These are phyloP conservation scores for Geotrichum europaeum DNA, from an alignment of 1,139 yeast species.

Conservation along the genomic window DNA sequence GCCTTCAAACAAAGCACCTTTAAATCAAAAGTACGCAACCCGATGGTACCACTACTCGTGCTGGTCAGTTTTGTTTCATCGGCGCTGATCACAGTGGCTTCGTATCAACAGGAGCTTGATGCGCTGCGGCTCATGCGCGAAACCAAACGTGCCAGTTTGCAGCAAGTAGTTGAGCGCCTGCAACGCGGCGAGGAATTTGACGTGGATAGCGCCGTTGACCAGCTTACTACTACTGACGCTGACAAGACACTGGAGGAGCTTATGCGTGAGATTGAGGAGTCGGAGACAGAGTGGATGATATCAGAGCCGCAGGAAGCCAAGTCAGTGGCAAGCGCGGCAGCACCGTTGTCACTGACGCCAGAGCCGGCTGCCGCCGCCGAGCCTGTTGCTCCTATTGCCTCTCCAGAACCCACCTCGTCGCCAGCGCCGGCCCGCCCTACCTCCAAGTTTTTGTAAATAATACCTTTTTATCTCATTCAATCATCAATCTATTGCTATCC, in stretches of 20 bases:
- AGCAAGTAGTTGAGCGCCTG: conserved; percentile 4
- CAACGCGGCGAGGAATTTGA: conserved; percentile 8
- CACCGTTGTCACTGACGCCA: not conserved
- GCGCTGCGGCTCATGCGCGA: conserved; percentile 2
- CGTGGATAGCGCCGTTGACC: conserved; percentile 9
- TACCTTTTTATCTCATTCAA: not conserved
- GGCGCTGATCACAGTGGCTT: conserved; percentile 13
- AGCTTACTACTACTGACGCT: conserved; percentile 9
- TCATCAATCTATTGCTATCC: not conserved
- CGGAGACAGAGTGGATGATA: conserved; percentile 19
- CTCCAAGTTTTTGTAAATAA: conserved; percentile 2
- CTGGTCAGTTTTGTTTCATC: conserved; percentile 16
- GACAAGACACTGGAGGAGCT: conserved; percentile 17
- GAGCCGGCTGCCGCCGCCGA: not conserved
- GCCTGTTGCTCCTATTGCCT: not conserved
- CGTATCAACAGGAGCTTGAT: conserved; percentile 15
- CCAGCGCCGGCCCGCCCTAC: not conserved
- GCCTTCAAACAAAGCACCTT: conserved; percentile 11
- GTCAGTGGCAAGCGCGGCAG: not conserved
- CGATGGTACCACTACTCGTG: conserved; percentile 16
- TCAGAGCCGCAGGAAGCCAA: conserved; percentile 8
- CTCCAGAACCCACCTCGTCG: not conserved
- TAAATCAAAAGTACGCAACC: conserved; percentile 12
- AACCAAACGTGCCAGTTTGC: conserved; percentile 2
- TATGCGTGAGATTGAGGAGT: conserved; percentile 14